These are phyloP conservation scores for Argentina anserina DNA, from an alignment of 306 rosid species.

Conservation along the genomic window DNA sequence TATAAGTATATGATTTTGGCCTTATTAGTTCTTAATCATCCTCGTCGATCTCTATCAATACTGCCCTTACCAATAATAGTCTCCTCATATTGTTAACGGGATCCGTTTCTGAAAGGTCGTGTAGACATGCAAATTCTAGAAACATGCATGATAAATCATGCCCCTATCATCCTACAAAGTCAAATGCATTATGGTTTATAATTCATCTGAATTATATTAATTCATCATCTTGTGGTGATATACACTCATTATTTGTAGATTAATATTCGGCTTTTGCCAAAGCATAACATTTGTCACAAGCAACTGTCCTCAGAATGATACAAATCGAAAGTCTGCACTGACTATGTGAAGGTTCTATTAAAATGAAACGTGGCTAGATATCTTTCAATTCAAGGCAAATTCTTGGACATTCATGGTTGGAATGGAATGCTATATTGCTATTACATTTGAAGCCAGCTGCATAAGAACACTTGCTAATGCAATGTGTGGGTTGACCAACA, in stretches of 20 bases:
- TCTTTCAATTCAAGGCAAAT: not conserved
- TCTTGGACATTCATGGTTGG: slow-evolving; percentile 8
- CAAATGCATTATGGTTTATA: not conserved
- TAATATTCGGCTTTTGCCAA: not conserved
- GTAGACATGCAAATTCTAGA: not conserved
- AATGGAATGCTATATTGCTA: slow-evolving; percentile 10
- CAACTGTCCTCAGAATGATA: not conserved
- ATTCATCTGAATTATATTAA: not conserved
- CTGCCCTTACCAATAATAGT: not conserved
- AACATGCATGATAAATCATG: slow-evolving; percentile 1
- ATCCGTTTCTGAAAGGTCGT: not conserved
- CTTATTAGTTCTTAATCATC: not conserved
- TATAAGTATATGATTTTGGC: not conserved
- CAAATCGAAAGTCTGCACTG: not conserved
- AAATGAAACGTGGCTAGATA: not conserved
- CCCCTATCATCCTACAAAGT: not conserved
- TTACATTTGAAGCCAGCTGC: slow-evolving; percentile 16
- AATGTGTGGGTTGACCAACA: slow-evolving; percentile 24
- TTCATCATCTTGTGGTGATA: not conserved
- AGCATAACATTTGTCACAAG: not conserved
- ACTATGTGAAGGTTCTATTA: not conserved
- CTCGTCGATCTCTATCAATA: not conserved
- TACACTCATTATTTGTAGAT: not conserved
- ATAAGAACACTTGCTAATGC: not conserved
- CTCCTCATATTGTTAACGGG: not conserved